Percentiles rank a stretch among this genome's conserved stretches.
These are phyloP conservation scores for Erythrophleum ivorense DNA, from an alignment of 331 rosid genomes.

Conservation along the genomic window DNA sequence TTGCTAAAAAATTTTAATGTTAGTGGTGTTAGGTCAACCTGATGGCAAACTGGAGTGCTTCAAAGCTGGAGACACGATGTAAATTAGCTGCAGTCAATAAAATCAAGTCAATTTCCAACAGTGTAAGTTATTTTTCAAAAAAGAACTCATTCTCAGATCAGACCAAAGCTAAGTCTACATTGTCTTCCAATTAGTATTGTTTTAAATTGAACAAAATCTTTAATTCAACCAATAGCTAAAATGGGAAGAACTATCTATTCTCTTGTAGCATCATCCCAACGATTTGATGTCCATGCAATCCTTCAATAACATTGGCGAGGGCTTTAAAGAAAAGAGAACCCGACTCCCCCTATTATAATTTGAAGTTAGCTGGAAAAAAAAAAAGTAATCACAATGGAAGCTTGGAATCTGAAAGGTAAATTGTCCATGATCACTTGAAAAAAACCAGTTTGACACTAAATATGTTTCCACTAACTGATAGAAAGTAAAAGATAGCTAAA, in stretches of 20 bases:
- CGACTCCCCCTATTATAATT: background rate
- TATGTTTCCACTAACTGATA: background rate
- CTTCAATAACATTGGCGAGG: background rate
- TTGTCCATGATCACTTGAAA: background rate
- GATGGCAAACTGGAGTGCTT: conserved; percentile 78
- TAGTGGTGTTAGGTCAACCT: conserved; percentile 56
- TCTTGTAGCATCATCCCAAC: background rate
- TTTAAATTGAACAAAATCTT: background rate
- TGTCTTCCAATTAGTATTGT: background rate
- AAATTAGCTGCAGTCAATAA: conserved; percentile 71
- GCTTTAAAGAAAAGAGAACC: background rate
- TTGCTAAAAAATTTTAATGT: background rate
- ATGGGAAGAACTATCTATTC: background rate
- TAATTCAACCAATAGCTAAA: background rate
- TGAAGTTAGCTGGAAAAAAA: background rate
- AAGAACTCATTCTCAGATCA: background rate
- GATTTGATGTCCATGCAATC: background rate
- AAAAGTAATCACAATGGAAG: background rate
- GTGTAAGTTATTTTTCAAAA: background rate
- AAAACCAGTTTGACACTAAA: background rate
- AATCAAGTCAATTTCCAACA: conserved; percentile 35
- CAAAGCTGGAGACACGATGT: conserved; percentile 78
- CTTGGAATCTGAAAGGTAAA: background rate
- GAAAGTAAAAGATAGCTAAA: background rate
- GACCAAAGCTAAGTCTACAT: background rate